Evolutionary conservation across 768 basidiomycete genomes (phyloP).

Genomic region (Postia placenta): DNA sequence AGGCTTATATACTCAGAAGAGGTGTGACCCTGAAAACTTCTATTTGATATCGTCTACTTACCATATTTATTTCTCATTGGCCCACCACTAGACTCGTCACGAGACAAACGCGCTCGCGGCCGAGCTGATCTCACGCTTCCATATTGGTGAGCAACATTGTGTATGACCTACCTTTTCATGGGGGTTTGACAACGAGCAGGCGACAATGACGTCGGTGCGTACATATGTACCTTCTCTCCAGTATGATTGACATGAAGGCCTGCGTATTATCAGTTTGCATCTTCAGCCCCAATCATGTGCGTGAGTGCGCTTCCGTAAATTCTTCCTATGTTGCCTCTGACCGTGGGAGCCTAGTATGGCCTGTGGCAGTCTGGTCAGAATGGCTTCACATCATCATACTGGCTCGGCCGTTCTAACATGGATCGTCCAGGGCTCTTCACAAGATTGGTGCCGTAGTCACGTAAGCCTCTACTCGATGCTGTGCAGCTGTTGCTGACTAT

Average conservation of each 20-base stretch:
- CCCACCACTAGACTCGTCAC: too few relatives aligned
- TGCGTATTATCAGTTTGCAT: slow-evolving; percentile 41
- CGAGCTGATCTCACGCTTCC: slow-evolving; percentile 35
- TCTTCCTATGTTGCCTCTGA: neutral
- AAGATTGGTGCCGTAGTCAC: slow-evolving; percentile 52
- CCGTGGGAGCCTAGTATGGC: slow-evolving; percentile 18
- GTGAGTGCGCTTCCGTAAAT: slow-evolving; percentile 6
- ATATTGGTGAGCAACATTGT: slow-evolving; percentile 31
- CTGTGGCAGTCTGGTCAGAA: slow-evolving; percentile 20
- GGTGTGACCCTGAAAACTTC: too few relatives aligned
- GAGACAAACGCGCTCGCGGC: slow-evolving; percentile 46
- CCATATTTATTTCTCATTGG: too few relatives aligned
- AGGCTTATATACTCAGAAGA: too few relatives aligned
- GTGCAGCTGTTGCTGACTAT: too few relatives aligned
- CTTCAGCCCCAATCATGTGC: slow-evolving; percentile 47
- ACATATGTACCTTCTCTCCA: too few relatives aligned
- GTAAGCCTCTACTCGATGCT: slow-evolving; percentile 24
- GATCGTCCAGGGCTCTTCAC: slow-evolving; percentile 41
- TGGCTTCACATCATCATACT: neutral
- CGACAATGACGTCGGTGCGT: slow-evolving; percentile 47
- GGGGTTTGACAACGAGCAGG: slow-evolving; percentile 29
- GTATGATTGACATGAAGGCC: neutral
- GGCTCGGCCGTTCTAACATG: neutral
- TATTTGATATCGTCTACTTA: too few relatives aligned
- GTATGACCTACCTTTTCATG: neutral